Percentiles rank a stretch among this genome's conserved stretches.
phyloP scores from a whole-genome alignment of 345 rosid genomes.

The Tarenaya hassleriana region DNA sequence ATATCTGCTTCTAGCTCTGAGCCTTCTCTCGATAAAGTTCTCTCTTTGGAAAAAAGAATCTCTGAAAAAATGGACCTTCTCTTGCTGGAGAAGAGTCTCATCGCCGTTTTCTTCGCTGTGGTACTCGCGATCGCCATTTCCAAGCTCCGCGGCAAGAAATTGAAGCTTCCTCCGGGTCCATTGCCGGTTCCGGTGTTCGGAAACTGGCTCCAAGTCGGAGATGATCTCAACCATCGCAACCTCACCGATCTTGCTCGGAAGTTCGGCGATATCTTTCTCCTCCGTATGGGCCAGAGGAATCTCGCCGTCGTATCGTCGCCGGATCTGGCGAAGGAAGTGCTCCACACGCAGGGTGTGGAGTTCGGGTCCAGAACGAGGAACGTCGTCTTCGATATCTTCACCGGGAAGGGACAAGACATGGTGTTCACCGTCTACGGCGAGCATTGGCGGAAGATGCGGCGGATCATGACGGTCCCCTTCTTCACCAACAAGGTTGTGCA shows the following conservation, averaged over 20 bases:
- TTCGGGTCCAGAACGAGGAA: constrained; percentile 92
- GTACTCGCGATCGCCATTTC: constrained; percentile 60
- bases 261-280: constrained; percentile 61
- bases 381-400: constrained; percentile 93
- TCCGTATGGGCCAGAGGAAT: constrained; percentile 85
- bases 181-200: constrained; percentile 82
- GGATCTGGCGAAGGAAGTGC: constrained; percentile 73
- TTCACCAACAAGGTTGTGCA: constrained; percentile 92
- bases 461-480: constrained; percentile 99
- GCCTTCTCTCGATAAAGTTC: no score
- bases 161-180: constrained; percentile 92
- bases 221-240: constrained; percentile 89
- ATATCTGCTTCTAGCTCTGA: no score
- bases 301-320: constrained; percentile 93
- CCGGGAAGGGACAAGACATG: constrained; percentile 98
- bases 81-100: constrained; percentile 66
- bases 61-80: constrained; percentile 58
- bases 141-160: constrained; percentile 75
- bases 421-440: constrained; percentile 98
- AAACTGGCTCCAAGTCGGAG: constrained; percentile 98
- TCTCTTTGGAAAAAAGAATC: no score
- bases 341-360: constrained; percentile 90
- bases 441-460: constrained; percentile 96
- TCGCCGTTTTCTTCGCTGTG: constrained; percentile 64
- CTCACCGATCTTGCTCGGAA: constrained; percentile 72